Evolutionary conservation across 148 eudicot species (phyloP), one percentile per base, ranked within the genome.

Genomic region (Mesembryanthemum crystallinum): DNA sequence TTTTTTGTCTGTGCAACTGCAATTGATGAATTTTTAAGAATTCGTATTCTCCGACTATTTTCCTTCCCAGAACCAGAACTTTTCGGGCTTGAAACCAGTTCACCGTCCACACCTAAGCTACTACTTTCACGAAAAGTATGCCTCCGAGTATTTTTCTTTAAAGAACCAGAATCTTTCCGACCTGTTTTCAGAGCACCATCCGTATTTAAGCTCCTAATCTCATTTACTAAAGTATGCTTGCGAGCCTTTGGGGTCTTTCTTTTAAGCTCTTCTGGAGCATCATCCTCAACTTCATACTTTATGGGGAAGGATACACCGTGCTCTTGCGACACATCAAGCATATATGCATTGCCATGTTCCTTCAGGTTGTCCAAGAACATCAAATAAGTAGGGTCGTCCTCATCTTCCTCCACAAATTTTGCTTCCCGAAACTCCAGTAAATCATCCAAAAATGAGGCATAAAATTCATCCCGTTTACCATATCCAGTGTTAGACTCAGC

Each of bases 371-470:
- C 72, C 73, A 77, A 66, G 74, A 87, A 85, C 66, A 57, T n/a
- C 45, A 21, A 57, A 75, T 81, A 87, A 9, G 73, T 45, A 37
- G 87, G 87, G 71, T 87, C 85, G 7, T 74, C 78, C 1, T 66
- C 82, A n/a, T 55, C 77, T 28, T 71, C 82, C 25, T 27, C 66
- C 27, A 17, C 76, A 59, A 59, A 66, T 45, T 59, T 51, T 3
- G 33, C 23, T 18, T 76, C 69, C 69, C 39, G 58, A 67, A 32
- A 47, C 3, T 29, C 30, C 6, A 37, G 20, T 21, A 67, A 35
- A 60, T 43, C 23, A 35, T 39, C 28, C 37, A 81, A 67, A 67
- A 71, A 77, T 6, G 69, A 5, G 8, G 57, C 23, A 24, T 77
- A 81, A 6, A 0, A 17, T 28, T 61, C 71, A 52, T 81, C 80